Evolutionary conservation across 169 alveolate species (phyloP), one percentile per base, ranked within the genome.

Genomic region (Babesia sp.): DNA sequence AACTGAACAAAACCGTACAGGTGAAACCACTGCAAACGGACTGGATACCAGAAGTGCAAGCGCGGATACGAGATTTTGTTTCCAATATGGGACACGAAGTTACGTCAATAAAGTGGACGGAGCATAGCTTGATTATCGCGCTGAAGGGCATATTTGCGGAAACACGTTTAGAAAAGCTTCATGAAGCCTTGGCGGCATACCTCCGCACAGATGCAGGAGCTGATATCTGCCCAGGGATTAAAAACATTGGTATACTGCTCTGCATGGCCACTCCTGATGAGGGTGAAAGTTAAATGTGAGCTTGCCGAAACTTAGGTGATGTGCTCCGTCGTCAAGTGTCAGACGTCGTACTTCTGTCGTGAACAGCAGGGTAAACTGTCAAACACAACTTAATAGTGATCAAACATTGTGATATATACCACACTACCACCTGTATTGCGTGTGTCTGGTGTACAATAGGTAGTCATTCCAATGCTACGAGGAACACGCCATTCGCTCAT

Each of bases 61-160:
- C 12, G 36, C 44, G 63, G 28, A 68, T 79, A 1, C 20, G 63
- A 16, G 36, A 59, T 26, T 79, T 79, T 31, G 24, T 79, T 5
- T 1, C 71, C 7, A 42, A 28, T 0, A 55, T 22, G 44, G 55
- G 58, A 3, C 44, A 70, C 56, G 45, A 58, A 50, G 68, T 71
- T 8, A n/a, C 82, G 37, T 51, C 77, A 14, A 46, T 41, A n/a
- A 70, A 45, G 31, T 79, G 83, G 82, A 79, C 87, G 1, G 79
- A 79, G 14, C 59, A 50, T 12, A 48, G 37, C 50, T 36, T 79
- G 11, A 46, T 56, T 18, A 55, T 79, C 22, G 45, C 34, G 20
- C 31, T 79, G 6, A 69, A 71, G 53, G 83, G 69, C 14, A 51
- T 48, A 14, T 18, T 64, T 7, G n/a, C 74, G 26, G 74, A 64